Evolutionary conservation across 2,329 filamentous ascomycete species (phyloP), one percentile per base, ranked within the genome.

Genomic region (Colletotrichum melonis): DNA sequence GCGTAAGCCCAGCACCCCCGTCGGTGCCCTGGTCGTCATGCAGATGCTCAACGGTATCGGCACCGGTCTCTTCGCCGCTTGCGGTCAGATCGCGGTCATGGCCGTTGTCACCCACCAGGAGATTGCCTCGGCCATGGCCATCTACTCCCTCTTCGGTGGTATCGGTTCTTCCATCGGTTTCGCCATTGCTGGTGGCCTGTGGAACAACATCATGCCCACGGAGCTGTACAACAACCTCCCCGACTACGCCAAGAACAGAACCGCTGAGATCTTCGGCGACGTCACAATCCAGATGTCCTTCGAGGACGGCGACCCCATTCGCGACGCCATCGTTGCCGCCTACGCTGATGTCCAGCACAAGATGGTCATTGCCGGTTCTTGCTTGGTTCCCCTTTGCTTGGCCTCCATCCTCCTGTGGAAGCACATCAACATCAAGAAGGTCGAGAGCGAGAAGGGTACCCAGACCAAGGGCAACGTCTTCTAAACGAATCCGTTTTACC

Each of bases 321-420:
- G 87, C 14, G 73, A 81, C 24, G 87, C 81, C 5, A 87, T 88
- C 65, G 82, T 85, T 52, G 68, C 80, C 54, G 85, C 87, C 1
- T 90, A 89, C 69, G 86, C 82, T 1, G 83, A 85, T 38, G 81
- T 84, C 2, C 86, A 89, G 79, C 81, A 79, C 14, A 76, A 79
- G 56, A 84, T 84, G 82, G 78, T 84, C 49, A 79, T 80, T 62
- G 80, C 81, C n/a, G 82, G 82, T 32, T 65, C 72, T 65, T 72
- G 78, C n/a, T 77, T 85, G 26, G 80, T 83, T 38, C 80, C 82
- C 16, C 62, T 84, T 1, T 80, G 79, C 5, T 71, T 84, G 14
- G 57, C 77, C 5, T 81, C 77, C 24, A 77, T 86, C 8, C 49
- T 79, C 5, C 69, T 84, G n/a, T 85, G 82, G 83, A 81, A 76